Percentiles rank a stretch among this genome's conserved stretches.
Evolutionary conservation across 2,329 filamentous ascomycete genomes (phyloP).

Genomic region (Paraphoma sp.): DNA sequence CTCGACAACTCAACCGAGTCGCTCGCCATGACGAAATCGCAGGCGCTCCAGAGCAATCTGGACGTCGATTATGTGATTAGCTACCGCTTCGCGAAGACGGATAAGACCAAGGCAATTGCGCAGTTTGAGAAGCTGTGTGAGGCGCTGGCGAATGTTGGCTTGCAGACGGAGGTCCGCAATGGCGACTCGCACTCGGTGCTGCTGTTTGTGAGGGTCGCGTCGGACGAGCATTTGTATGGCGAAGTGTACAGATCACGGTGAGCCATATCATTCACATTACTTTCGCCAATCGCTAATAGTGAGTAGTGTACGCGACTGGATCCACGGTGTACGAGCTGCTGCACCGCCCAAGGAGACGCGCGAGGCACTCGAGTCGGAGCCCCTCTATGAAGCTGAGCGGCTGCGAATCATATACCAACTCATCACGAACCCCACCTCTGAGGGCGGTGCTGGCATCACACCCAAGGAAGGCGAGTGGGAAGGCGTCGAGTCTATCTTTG

Average conservation of each 20-base stretch:
- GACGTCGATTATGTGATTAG: constrained; percentile 89
- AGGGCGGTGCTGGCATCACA: constrained; percentile 59
- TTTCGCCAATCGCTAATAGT: not conserved
- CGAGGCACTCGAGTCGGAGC: constrained; percentile 72
- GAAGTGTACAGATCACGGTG: constrained; percentile 84
- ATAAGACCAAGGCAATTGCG: constrained; percentile 71
- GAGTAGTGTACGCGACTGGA: constrained; percentile 85
- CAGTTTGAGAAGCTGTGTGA: constrained; percentile 80
- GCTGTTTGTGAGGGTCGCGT: constrained; percentile 82
- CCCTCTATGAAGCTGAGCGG: constrained; percentile 86
- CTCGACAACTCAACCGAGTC: constrained; percentile 23
- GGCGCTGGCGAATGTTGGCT: constrained; percentile 77
- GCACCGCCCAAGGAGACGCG: constrained; percentile 77
- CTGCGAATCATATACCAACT: constrained; percentile 87
- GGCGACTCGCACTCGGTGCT: constrained; percentile 78
- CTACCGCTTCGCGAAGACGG: constrained; percentile 74
- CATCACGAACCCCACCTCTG: constrained; percentile 55
- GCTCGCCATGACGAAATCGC: constrained; percentile 46
- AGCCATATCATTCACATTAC: not conserved
- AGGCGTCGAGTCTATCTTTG: constrained; percentile 57
- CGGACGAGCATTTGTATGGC: constrained; percentile 74
- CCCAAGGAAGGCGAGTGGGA: constrained; percentile 59
- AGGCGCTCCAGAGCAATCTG: constrained; percentile 60
- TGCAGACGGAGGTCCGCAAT: constrained; percentile 85
- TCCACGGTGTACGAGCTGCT: constrained; percentile 81